A percentile compares a stretch with the other conserved stretches of the same genome.
Conservation (phyloP, 2,329 filamentous ascomycete genomes). For the Phaeomoniella chlamydospora region DNA sequence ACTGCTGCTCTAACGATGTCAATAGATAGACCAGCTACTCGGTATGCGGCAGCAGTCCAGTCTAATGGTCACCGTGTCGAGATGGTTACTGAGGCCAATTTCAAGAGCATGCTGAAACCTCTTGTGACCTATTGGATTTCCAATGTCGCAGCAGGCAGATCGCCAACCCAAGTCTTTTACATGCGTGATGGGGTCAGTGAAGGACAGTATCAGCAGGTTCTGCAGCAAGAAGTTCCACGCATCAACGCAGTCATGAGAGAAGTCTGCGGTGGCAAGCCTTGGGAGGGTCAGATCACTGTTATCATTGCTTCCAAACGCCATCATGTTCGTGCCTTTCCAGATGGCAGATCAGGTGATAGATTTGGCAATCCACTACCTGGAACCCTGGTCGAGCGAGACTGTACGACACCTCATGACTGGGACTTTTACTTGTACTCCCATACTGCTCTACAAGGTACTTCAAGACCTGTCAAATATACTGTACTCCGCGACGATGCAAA, state of each 20-base stretch:
- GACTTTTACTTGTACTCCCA: constrained; percentile 69
- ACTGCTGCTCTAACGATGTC: constrained; percentile 82
- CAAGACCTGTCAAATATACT: constrained; percentile 83
- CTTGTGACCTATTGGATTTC: constrained; percentile 52
- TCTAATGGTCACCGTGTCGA: constrained; percentile 74
- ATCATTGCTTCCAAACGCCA: constrained; percentile 88
- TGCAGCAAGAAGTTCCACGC: constrained; percentile 60
- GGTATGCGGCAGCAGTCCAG: constrained; percentile 66
- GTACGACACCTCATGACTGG: constrained; percentile 82
- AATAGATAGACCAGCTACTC: constrained; percentile 53
- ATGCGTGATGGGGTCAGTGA: constrained; percentile 88
- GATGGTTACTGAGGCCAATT: constrained; percentile 56
- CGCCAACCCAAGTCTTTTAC: constrained; percentile 69
- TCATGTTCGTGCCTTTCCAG: constrained; percentile 82
- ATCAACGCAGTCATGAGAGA: constrained; percentile 48
- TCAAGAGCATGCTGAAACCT: constrained; percentile 49
- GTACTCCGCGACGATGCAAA: constrained; percentile 71
- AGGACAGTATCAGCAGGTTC: constrained; percentile 66
- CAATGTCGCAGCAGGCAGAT: constrained; percentile 34
- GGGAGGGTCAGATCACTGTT: constrained; percentile 59
- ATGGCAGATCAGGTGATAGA: constrained; percentile 44
- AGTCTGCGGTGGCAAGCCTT: constrained; percentile 16
- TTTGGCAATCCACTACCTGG: constrained; percentile 77
- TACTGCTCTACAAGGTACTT: constrained; percentile 81
- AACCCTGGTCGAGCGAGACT: constrained; percentile 72